Conservation (phyloP, 2,329 filamentous ascomycete genomes). For the Colletotrichum salicis region DNA sequence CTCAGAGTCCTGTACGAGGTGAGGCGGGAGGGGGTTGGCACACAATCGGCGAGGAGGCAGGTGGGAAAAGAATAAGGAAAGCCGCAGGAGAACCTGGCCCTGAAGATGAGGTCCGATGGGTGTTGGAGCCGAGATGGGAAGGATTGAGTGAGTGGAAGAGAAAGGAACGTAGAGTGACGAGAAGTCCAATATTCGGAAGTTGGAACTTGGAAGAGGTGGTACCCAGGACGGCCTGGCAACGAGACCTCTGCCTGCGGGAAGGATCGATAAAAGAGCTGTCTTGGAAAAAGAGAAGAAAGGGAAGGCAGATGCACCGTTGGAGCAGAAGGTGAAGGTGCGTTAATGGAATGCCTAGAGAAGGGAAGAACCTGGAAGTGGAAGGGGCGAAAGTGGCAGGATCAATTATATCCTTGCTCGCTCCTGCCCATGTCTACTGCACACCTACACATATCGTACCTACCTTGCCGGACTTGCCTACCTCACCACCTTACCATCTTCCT, state of each 20-base stretch:
- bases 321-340: constrained; percentile 1
- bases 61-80: background rate
- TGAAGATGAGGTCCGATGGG: background rate
- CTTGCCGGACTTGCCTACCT: background rate
- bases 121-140: background rate
- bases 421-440: background rate
- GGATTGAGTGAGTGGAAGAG: background rate
- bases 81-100: background rate
- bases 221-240: background rate
- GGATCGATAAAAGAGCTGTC: constrained; percentile 2
- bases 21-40: constrained; percentile 2
- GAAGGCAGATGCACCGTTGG: constrained; percentile 7
- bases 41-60: background rate
- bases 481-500: no score
- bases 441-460: background rate
- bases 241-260: background rate
- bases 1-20: constrained; percentile 27
- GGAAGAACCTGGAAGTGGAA: constrained; percentile 4
- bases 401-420: constrained; percentile 4
- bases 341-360: constrained; percentile 1
- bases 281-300: background rate
- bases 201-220: background rate
- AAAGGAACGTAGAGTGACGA: background rate
- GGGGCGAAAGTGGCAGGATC: constrained; percentile 10
- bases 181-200: background rate